Conservation (phyloP, 352 stramenopile genomes). For the Stramenopiles sp. region DNA sequence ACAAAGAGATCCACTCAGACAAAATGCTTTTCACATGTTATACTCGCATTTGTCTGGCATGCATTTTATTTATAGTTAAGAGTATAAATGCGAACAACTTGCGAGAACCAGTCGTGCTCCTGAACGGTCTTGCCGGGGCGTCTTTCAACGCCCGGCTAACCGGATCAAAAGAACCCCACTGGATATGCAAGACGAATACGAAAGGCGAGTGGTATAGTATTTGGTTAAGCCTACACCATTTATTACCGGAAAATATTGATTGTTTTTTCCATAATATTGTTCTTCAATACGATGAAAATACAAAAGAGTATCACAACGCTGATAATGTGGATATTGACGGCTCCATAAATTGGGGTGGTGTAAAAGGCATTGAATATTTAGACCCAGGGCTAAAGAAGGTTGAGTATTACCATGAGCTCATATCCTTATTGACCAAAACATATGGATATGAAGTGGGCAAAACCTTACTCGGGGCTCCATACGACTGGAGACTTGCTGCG, state of each 20-base stretch:
- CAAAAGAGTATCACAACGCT: not conserved
- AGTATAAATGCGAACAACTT: not conserved
- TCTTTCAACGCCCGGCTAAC: not conserved
- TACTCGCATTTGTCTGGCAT: too few species aligned
- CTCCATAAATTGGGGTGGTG: not conserved
- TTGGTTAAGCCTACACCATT: not conserved
- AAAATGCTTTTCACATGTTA: too few species aligned
- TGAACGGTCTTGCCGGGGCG: not conserved
- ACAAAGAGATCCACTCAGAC: not conserved
- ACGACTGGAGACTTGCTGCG: not conserved
- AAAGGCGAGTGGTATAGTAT: not conserved
- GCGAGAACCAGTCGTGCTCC: not conserved
- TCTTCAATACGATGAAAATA: not conserved
- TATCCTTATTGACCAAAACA: not conserved
- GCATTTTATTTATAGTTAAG: not conserved
- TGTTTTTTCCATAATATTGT: not conserved
- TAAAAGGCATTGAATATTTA: not conserved
- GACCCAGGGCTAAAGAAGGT: not conserved
- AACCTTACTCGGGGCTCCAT: not conserved
- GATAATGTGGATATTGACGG: not conserved
- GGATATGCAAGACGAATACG: not conserved
- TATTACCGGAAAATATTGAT: not conserved
- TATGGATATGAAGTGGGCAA: not conserved
- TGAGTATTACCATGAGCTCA: not conserved
- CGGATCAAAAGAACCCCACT: not conserved